Evolutionary conservation across 805 yeast species (phyloP).

Genomic region (Kazachstania taianensis): DNA sequence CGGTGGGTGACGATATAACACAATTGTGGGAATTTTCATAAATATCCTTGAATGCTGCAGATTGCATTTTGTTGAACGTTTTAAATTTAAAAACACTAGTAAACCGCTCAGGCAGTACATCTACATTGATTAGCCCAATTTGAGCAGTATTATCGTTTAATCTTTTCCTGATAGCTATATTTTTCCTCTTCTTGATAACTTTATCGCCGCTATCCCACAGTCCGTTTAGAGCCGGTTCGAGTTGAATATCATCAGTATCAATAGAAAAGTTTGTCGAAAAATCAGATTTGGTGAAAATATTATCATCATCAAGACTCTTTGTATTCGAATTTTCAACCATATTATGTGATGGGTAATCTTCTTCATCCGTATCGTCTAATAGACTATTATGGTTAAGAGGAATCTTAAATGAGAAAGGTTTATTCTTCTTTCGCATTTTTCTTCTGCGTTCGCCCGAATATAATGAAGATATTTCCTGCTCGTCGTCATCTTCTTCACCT

Average conservation of each 20-base stretch:
- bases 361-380: conserved; percentile 15
- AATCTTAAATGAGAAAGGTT: conserved; percentile 9
- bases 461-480: no score
- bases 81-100: conserved; percentile 16
- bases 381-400: conserved; percentile 15
- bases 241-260: conserved; percentile 11
- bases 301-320: conserved; percentile 3
- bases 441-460: no score
- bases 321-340: not conserved
- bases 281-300: conserved; percentile 1
- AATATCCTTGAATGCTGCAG: conserved; percentile 32
- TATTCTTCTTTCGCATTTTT: not conserved
- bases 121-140: no score
- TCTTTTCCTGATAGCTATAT: conserved; percentile 5
- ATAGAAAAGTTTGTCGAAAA: conserved; percentile 4
- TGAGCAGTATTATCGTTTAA: no score
- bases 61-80: conserved; percentile 41
- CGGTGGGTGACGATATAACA: conserved; percentile 47
- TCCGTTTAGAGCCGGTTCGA: not conserved
- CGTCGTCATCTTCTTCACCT: no score
- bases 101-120: conserved; percentile 31
- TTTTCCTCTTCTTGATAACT: conserved; percentile 1
- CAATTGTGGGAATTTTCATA: conserved; percentile 33
- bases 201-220: not conserved
- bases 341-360: no score